phyloP scores from a whole-genome alignment of 345 rosid genomes.

The Boechera stricta region DNA sequence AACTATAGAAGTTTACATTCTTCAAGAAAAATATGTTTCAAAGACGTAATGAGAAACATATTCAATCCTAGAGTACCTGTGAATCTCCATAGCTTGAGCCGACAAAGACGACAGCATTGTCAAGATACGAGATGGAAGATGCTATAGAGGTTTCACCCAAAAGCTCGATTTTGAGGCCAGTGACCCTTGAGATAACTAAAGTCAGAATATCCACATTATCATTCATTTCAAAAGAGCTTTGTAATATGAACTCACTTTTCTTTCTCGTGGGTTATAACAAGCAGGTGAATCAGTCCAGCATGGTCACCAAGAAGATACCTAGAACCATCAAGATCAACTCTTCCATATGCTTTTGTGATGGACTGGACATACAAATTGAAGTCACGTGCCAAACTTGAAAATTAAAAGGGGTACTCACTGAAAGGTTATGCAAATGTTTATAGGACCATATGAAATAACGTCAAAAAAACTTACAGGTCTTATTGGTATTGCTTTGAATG shows the following conservation, averaged over 20 bases:
- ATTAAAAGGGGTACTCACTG: constrained; percentile 14
- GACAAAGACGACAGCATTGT: constrained; percentile 81
- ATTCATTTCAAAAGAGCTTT: constrained; percentile 9
- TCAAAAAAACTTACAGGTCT: constrained; percentile 63
- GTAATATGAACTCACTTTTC: constrained; percentile 68
- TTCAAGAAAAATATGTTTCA: background rate
- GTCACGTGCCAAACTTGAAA: constrained; percentile 21
- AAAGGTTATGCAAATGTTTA: constrained; percentile 22
- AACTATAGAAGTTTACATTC: background rate
- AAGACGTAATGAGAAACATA: background rate
- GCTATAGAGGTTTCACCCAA: constrained; percentile 96
- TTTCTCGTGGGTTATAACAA: constrained; percentile 89
- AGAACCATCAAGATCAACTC: constrained; percentile 94
- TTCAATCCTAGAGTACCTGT: constrained; percentile 56
- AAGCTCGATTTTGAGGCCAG: constrained; percentile 85
- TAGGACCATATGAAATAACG: constrained; percentile 5
- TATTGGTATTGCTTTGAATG: constrained; percentile 81
- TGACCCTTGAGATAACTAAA: constrained; percentile 60
- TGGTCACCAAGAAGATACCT: constrained; percentile 95
- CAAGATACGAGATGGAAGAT: constrained; percentile 89
- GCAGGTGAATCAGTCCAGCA: constrained; percentile 82
- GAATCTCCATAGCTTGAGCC: constrained; percentile 99
- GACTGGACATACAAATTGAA: constrained; percentile 54
- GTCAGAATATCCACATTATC: constrained; percentile 18
- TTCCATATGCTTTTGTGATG: constrained; percentile 90